Percentiles rank a stretch among this genome's conserved stretches.
Conservation (phyloP, 2,329 filamentous ascomycete genomes). For the Pseudogymnoascus pannorum region DNA sequence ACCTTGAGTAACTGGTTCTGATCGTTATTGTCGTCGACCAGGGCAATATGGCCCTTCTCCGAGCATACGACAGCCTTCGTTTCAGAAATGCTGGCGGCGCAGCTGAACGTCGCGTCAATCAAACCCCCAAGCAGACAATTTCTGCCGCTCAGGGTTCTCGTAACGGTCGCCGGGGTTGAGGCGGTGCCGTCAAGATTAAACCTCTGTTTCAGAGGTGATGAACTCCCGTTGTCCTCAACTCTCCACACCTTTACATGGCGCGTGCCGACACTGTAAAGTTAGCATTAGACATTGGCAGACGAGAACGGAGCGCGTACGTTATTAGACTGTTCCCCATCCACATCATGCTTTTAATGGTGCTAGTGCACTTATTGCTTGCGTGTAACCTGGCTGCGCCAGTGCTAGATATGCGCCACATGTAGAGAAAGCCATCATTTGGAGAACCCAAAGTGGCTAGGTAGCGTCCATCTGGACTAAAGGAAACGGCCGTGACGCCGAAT, state of each 20-base stretch:
- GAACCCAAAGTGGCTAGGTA: conserved; percentile 84
- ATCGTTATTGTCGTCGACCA: conserved; percentile 70
- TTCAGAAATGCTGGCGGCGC: conserved; percentile 64
- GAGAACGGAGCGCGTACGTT: conserved; percentile 43
- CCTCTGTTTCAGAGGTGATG: conserved; percentile 58
- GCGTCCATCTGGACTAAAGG: conserved; percentile 80
- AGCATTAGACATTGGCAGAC: conserved; percentile 11
- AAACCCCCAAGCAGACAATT: conserved; percentile 80
- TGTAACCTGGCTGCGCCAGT: conserved; percentile 71
- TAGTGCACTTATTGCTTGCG: conserved; percentile 90
- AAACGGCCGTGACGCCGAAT: conserved; percentile 79
- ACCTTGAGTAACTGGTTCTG: conserved; percentile 64
- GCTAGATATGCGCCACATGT: conserved; percentile 78
- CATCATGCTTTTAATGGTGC: conserved; percentile 73
- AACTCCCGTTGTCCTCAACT: conserved; percentile 57
- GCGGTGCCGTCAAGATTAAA: conserved; percentile 39
- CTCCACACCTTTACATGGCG: conserved; percentile 93
- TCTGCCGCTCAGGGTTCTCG: conserved; percentile 70
- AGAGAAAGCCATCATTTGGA: conserved; percentile 88
- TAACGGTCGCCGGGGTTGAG: conserved; percentile 25
- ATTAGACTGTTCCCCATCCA: conserved; percentile 83
- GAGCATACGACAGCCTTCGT: conserved; percentile 75
- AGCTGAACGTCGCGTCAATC: conserved; percentile 77
- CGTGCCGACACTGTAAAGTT: conserved; percentile 56
- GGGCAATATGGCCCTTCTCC: conserved; percentile 81